Base-by-base conservation (phyloP, 78 protist genomes). In the Dictyostelium capitatum region DNA sequence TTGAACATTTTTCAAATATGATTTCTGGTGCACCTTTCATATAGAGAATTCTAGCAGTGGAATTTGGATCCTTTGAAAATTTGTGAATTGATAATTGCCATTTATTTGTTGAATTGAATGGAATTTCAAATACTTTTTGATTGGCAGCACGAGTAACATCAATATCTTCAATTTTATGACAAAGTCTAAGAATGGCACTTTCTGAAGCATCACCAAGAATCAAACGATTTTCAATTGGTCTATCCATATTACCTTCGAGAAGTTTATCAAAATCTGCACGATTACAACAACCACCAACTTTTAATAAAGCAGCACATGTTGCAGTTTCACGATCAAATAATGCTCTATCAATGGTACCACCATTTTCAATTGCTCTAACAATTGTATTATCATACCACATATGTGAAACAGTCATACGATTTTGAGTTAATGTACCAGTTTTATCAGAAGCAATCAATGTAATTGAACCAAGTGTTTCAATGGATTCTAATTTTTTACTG, bases 351-450 rank as follows among this genome's bases (percentile, higher is more conserved):
- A 85, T 47, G 0, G 92, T 85, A 23, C 46, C 64, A 75, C 83
- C 82, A 20, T 73, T 64, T 14, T 73, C 50, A 67, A 85, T 85
- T 20, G 92, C 92, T 32, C 64, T 73, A 50, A 85, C 82, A 17
- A 85, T 85, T 0, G 79, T 28, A 20, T 57, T 54, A 30, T 91
- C 95, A n/a, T 91, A 91, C 95, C 95, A 91, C 87, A 91, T 80
- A 82, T 91, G 95, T 28, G 62, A 43, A 14, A 80, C 95, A 17
- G 95, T 91, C 95, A 91, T 91, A 81, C 90, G 89, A 72, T 91
- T 91, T 82, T 96, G 96, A 73, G 99, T 98, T 65, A 98, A 97
- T n/a, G 99, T 98, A 32, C 99, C 99, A 3, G 99, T 98, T 96
- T 98, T 98, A 90, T 98, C 99, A 0, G 97, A 93, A 54, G 98